Evolutionary conservation across 495 filamentous ascomycete species (phyloP), one percentile per base, ranked within the genome.

Genomic region (Penicillium canariense): DNA sequence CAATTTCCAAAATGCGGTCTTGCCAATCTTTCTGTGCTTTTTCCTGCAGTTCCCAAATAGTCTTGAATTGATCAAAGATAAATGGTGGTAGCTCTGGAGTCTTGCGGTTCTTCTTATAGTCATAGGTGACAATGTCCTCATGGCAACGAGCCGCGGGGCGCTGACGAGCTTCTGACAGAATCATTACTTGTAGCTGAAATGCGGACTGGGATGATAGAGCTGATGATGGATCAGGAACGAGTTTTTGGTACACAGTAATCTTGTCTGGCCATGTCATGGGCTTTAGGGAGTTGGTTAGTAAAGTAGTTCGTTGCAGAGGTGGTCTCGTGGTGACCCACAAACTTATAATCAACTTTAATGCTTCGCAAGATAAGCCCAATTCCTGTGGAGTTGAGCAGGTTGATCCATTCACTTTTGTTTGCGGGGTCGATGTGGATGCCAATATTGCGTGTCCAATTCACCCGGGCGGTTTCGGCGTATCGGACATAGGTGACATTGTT

Each of bases 311-410:
- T 59, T 34, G 54, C 40, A 28, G 22, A 38, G n/a, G 14, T 15
- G 28, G 15, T 48, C 27, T 36, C 42, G 40, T 44, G 35, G 40
- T 10, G 30, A 39, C 76, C 82, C 73, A 96, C 91, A 77, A 97
- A 95, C 74, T 97, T 97, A 65, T 87, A 98, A 61, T 96, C 89
- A 4, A 87, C 80, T 61, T 82, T 87, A 46, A 98, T 90, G 48
- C 84, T 88, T 62, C 83, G 77, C 63, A 97, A 68, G 44, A 97
- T 96, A 48, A 97, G 58, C 0, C 93, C 94, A 8, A 81, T 77
- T 0, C 82, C 81, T 43, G 66, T 80, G 1, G 87, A 82, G 26
- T 78, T 82, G 74, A 84, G 80, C 17, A 97, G 74, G 34, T 88
- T 83, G 1, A 67, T 71, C 93, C 93, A 98, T 58, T 84, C 70